Percentiles rank a stretch among this genome's conserved stretches.
These are phyloP conservation scores for Sphagnum tenellum DNA, from an alignment of 225 moss, liverwort and hornwort species.

Conservation along the genomic window DNA sequence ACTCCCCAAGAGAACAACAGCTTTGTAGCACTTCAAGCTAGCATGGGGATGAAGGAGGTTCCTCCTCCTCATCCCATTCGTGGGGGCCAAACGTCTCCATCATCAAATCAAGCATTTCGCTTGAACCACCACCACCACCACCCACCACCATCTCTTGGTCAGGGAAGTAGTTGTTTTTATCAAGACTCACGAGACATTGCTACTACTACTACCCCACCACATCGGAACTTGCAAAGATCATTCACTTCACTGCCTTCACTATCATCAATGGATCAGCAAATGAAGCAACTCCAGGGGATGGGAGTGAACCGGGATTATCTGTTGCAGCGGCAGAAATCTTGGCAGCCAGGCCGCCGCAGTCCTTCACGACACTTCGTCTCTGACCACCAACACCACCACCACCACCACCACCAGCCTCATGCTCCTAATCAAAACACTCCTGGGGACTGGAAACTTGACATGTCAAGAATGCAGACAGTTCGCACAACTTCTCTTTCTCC, in stretches of 20 bases:
- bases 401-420: too few species aligned
- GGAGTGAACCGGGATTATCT: slow-evolving; percentile 6
- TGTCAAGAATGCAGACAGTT: slow-evolving; percentile 1
- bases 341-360: slow-evolving; percentile 10
- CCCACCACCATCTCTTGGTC: slow-evolving; percentile 7
- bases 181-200: slow-evolving; percentile 8
- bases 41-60: slow-evolving; percentile 14
- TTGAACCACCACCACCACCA: background rate
- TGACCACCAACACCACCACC: too few species aligned
- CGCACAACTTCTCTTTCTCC: slow-evolving; percentile 11
- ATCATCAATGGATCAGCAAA: slow-evolving; percentile 8
- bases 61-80: background rate
- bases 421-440: background rate
- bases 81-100: slow-evolving; percentile 10
- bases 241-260: slow-evolving; percentile 10
- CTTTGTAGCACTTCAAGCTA: slow-evolving; percentile 5
- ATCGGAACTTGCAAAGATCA: slow-evolving; percentile 9
- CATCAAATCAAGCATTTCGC: slow-evolving; percentile 10
- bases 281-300: slow-evolving; percentile 1
- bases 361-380: background rate
- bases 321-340: slow-evolving; percentile 16
- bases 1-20: background rate
- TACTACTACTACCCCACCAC: background rate
- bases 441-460: too few species aligned
- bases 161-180: slow-evolving; percentile 3